A percentile compares a stretch with the other conserved stretches of the same genome.
Conservation (phyloP, 352 stramenopile genomes). For the Albugo candida region DNA sequence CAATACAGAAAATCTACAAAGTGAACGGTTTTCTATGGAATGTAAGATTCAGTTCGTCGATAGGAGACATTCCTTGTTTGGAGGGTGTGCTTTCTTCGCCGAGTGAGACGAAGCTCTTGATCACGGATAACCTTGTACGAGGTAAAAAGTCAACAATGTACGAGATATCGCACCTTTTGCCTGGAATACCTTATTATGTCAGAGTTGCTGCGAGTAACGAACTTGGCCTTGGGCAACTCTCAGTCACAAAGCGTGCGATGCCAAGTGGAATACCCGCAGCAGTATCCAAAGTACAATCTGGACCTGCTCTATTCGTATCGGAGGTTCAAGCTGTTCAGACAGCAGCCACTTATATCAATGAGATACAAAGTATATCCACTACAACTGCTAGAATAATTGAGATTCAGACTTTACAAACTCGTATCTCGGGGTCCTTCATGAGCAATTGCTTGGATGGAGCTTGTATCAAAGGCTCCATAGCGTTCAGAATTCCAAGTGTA, state of each 20-base stretch:
- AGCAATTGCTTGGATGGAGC: constrained; percentile 21
- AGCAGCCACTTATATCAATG: constrained; percentile 36
- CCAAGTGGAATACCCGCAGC: constrained; percentile 23
- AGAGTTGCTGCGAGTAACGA: constrained; percentile 35
- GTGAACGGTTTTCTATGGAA: constrained; percentile 66
- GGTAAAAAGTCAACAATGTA: constrained; percentile 7
- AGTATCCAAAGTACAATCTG: constrained; percentile 29
- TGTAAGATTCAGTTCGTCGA: constrained; percentile 58
- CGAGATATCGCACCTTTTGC: constrained; percentile 24
- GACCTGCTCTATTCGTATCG: constrained; percentile 28
- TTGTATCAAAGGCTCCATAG: constrained; percentile 32
- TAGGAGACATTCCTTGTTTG: constrained; percentile 38
- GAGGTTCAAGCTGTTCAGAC: constrained; percentile 56
- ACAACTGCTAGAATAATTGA: constrained; percentile 37
- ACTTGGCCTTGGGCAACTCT: constrained; percentile 30
- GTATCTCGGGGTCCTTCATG: constrained; percentile 7
- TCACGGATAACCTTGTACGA: constrained; percentile 21
- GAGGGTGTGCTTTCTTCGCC: constrained; percentile 8
- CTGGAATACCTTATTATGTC: constrained; percentile 49
- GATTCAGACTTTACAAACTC: constrained; percentile 52
- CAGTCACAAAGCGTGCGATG: constrained; percentile 14
- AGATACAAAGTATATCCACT: constrained; percentile 49
- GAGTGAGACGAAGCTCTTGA: constrained; percentile 13
- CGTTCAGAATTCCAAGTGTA: constrained; percentile 47
- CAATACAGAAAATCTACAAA: constrained; percentile 35